phyloP scores from a whole-genome alignment of 2,329 filamentous ascomycete species.

The Xylaria arbuscula region DNA sequence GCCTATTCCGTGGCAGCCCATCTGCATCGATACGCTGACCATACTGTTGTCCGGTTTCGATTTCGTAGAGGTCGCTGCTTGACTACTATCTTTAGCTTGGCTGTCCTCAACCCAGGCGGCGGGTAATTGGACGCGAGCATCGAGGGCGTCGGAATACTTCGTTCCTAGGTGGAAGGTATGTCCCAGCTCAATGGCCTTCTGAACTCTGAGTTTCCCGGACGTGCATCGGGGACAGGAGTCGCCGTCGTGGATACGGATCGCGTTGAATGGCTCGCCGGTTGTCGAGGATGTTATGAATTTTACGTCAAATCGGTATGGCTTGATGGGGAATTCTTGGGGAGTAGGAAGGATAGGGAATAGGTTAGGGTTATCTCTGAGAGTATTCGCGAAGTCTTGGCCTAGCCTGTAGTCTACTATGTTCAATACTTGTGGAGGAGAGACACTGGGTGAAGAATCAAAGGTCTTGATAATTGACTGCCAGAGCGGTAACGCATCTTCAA shows the following conservation, averaged over 20 bases:
- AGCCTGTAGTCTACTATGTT: conserved; percentile 52
- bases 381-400: conserved; percentile 36
- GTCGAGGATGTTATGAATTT: conserved; percentile 38
- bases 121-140: conserved; percentile 68
- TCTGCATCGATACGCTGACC: conserved; percentile 73
- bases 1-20: conserved; percentile 97
- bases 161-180: conserved; percentile 96
- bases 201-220: conserved; percentile 69
- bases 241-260: conserved; percentile 73
- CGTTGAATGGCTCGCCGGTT: conserved; percentile 61
- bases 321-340: conserved; percentile 23
- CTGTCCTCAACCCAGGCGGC: conserved; percentile 39
- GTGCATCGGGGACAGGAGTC: conserved; percentile 79
- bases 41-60: conserved; percentile 44
- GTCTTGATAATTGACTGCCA: conserved; percentile 59
- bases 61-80: neutral
- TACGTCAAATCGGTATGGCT: conserved; percentile 33
- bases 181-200: conserved; percentile 86
- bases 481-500: conserved; percentile 67
- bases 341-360: conserved; percentile 37
- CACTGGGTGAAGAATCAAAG: conserved; percentile 35
- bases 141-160: conserved; percentile 82
- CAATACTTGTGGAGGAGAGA: conserved; percentile 41
- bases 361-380: conserved; percentile 28
- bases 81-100: neutral